A percentile compares a stretch with the other conserved stretches of the same genome.
phyloP scores from a whole-genome alignment of 2,329 filamentous ascomycete genomes.

The Diaporthe longicolla region DNA sequence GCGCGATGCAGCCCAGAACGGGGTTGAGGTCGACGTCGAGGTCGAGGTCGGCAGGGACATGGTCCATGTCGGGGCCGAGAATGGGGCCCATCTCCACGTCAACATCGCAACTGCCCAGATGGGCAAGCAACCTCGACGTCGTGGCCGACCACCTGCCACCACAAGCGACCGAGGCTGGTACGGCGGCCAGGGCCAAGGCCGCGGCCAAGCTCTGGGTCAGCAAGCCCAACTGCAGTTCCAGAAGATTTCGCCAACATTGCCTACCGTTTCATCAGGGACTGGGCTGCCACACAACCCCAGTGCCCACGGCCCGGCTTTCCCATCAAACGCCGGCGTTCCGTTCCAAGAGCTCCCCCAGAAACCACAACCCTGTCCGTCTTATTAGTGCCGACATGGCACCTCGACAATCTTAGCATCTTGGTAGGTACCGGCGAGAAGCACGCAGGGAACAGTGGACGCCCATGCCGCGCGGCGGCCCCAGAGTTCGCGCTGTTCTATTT shows the following conservation, averaged over 20 bases:
- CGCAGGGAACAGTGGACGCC: conserved; percentile 34
- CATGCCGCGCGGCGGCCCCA: conserved; percentile 24
- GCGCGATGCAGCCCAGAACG: conserved; percentile 19
- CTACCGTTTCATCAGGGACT: conserved; percentile 37
- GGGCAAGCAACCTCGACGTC: neutral
- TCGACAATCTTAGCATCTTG: neutral
- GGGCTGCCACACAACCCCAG: conserved; percentile 26
- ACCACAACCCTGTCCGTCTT: conserved; percentile 11
- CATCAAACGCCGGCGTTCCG: conserved; percentile 24
- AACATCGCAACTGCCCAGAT: neutral
- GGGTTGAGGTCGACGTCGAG: neutral
- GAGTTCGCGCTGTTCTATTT: neutral
- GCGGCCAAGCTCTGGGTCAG: conserved; percentile 19
- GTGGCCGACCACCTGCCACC: neutral
- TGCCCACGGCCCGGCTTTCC: conserved; percentile 36
- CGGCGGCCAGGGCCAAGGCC: conserved; percentile 12
- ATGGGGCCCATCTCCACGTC: conserved; percentile 9
- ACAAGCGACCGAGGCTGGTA: conserved; percentile 22
- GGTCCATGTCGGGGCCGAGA: conserved; percentile 6
- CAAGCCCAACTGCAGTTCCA: conserved; percentile 30
- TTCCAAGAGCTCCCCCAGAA: conserved; percentile 25
- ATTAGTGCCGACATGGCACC: conserved; percentile 16
- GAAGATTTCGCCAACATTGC: conserved; percentile 32
- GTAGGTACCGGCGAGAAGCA: no score
- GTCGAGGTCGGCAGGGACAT: no score